These are phyloP conservation scores for Dioscorea cayenensis DNA, from an alignment of 116 monocot genomes.

Conservation along the genomic window DNA sequence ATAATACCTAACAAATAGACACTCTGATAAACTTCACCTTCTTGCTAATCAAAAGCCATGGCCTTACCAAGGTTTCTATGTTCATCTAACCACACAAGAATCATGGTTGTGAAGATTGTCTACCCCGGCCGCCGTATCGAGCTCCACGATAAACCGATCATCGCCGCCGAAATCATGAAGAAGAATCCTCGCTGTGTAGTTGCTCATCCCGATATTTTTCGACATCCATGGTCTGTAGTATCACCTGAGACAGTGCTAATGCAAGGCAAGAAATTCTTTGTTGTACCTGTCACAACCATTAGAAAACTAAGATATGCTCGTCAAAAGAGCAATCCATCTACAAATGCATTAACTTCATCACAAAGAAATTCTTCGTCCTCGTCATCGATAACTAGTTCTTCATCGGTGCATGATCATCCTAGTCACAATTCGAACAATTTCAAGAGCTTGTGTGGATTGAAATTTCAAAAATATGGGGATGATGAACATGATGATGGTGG, in stretches of 20 bases:
- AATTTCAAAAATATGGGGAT: too few relatives aligned
- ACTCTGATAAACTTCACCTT: background rate
- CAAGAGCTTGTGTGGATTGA: too few relatives aligned
- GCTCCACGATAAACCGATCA: conserved; percentile 11
- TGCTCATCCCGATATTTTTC: conserved; percentile 20
- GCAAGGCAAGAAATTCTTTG: conserved; percentile 27
- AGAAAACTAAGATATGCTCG: conserved; percentile 10
- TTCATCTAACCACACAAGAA: background rate
- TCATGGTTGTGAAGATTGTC: conserved; percentile 18
- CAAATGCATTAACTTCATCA: too few relatives aligned
- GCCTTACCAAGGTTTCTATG: conserved; percentile 5
- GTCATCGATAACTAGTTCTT: too few relatives aligned
- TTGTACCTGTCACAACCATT: conserved; percentile 22
- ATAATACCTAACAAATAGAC: too few relatives aligned
- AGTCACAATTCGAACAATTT: too few relatives aligned
- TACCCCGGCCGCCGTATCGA: conserved; percentile 25
- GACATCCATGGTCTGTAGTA: conserved; percentile 11
- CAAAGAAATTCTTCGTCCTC: too few relatives aligned
- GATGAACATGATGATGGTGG: too few relatives aligned
- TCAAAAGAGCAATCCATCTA: background rate
- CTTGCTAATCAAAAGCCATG: background rate
- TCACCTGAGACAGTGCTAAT: conserved; percentile 15
- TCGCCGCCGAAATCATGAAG: conserved; percentile 25
- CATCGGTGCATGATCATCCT: too few relatives aligned
- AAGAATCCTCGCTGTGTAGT: conserved; percentile 19